These are phyloP conservation scores for Cordyceps javanica DNA, from an alignment of 2,329 filamentous ascomycete species.

Conservation along the genomic window DNA sequence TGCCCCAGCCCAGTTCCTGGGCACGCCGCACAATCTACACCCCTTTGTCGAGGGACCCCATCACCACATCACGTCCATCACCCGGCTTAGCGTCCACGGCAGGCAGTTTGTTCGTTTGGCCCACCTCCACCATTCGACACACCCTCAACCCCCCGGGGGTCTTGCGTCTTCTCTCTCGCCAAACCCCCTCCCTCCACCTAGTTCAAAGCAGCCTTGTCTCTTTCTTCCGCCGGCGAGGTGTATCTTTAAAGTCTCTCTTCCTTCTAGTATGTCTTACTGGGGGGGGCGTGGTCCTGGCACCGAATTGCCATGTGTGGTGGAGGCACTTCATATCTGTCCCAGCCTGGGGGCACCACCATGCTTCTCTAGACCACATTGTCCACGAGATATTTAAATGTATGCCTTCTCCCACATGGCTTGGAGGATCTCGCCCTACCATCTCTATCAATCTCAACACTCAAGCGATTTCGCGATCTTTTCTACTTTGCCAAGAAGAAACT, in stretches of 20 bases:
- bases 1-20: neutral
- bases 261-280: constrained; percentile 1
- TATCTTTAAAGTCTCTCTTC: neutral
- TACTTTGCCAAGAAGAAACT: constrained; percentile 3
- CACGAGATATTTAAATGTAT: constrained; percentile 14
- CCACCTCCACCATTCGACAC: neutral
- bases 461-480: constrained; percentile 7
- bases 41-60: neutral
- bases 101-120: neutral
- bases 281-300: neutral
- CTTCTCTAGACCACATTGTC: constrained; percentile 2
- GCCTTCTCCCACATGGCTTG: constrained; percentile 13
- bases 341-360: constrained; percentile 7
- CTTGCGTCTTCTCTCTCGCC: neutral
- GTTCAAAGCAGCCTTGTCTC: constrained; percentile 4
- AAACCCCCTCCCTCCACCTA: neutral
- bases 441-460: constrained; percentile 9
- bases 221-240: constrained; percentile 4
- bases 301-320: constrained; percentile 3
- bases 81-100: neutral
- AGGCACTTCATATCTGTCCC: constrained; percentile 2
- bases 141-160: no score
- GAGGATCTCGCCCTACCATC: constrained; percentile 13
- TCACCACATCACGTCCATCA: neutral
- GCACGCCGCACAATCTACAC: neutral